Base-by-base conservation (phyloP, 345 rosid species). In the Brassica carinata region DNA sequence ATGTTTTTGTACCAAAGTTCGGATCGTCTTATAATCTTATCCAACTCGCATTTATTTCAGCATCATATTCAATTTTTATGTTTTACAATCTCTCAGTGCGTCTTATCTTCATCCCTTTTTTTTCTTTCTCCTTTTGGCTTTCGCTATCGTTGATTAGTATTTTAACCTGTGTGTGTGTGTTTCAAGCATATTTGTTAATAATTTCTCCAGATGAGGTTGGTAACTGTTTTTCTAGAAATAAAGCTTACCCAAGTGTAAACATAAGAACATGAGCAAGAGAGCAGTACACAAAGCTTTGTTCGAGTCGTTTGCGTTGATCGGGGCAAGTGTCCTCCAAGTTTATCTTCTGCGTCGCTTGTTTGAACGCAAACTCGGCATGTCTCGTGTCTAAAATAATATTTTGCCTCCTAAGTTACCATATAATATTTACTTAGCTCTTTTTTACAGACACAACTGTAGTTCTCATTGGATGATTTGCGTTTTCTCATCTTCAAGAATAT, bases 321-420 rank as follows among this genome's bases (percentile, higher is more conserved):
- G 87, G n/a, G 96, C 89, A 13, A 90, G 92, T 58, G 3, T 84
- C 40, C 89, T 90, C 18, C 96, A 92, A 76, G 83, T 89, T 71
- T 87, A 81, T 81, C 94, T 92, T 76, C 86, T 89, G 17, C 89
- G 86, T 38, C 87, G 90, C 74, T 76, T 92, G 82, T 89, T 90
- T 36, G 91, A 92, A 67, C 91, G 88, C 18, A 90, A 92, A 81
- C 89, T 87, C 45, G 88, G 91, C 75, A 81, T 83, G 74, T 85
- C 92, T 19, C 87, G 93, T 75, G 93, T 90, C 75, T 87, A 70
- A 85, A 45, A 74, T 53, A 36, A 59, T 80, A 48, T 26, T 69
- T 67, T 30, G 57, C 70, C 74, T 72, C 67, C n/a, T 48, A 74
- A 74, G 40, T 64, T 74, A 64, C 67, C 66, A 36, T 59, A 45